These are phyloP conservation scores for Macrolepiota fuliginosa DNA, from an alignment of 768 basidiomycete genomes.

Conservation along the genomic window DNA sequence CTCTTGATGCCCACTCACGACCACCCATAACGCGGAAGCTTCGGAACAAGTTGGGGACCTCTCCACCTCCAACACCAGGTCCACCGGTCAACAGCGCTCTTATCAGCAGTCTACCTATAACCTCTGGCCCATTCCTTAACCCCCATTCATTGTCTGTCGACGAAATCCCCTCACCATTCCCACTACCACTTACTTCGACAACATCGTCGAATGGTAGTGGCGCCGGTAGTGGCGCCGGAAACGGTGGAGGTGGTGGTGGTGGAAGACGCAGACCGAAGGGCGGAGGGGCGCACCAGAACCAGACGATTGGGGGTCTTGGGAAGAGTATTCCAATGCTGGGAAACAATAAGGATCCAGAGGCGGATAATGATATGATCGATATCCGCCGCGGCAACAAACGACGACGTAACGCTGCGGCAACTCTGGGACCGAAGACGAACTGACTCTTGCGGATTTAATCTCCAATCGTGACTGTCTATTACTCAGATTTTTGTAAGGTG, in stretches of 20 bases:
- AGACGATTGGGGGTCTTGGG: slow-evolving; percentile 66
- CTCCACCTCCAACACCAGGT: slow-evolving; percentile 72
- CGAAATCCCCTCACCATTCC: slow-evolving; percentile 73
- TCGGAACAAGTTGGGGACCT: slow-evolving; percentile 75
- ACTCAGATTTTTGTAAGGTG: not conserved
- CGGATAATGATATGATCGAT: slow-evolving; percentile 75
- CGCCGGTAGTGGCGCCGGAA: slow-evolving; percentile 18
- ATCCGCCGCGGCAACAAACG: slow-evolving; percentile 75
- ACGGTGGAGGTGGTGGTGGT: slow-evolving; percentile 26
- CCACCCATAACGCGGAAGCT: slow-evolving; percentile 83
- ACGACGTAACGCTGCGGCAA: slow-evolving; percentile 25
- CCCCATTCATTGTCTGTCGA: slow-evolving; percentile 85
- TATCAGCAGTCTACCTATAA: slow-evolving; percentile 52
- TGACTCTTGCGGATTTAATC: not conserved
- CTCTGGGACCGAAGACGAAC: slow-evolving; percentile 7
- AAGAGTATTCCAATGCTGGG: slow-evolving; percentile 65
- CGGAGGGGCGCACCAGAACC: slow-evolving; percentile 51
- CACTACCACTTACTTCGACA: slow-evolving; percentile 26
- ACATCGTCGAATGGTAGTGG: slow-evolving; percentile 16
- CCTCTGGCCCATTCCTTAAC: slow-evolving; percentile 69
- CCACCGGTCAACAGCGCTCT: slow-evolving; percentile 39
- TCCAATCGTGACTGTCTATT: not conserved
- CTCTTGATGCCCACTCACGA: slow-evolving; percentile 72
- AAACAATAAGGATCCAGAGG: slow-evolving; percentile 61
- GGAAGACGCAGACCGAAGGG: slow-evolving; percentile 53